Base-by-base conservation (phyloP, 257 asterid genomes). In the Paulownia fortunei region DNA sequence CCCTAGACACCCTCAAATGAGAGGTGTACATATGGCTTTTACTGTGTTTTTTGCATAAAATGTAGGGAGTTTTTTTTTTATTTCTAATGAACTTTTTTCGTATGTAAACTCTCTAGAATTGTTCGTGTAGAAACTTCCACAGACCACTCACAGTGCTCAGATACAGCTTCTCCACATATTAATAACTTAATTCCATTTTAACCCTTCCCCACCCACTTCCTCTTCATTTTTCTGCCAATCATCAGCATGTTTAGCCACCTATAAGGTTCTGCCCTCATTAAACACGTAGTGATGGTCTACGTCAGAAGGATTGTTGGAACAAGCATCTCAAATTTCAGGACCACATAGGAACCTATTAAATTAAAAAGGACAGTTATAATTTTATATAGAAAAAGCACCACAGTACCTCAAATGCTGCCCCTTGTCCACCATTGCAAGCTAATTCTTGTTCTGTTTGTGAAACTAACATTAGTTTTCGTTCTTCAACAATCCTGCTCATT, bases 381-480 rank as follows among this genome's bases (percentile, higher is more conserved):
- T 24, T 16, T 46, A 58, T 7, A 69, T 46, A 76, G 76, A 82
- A 66, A 37, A 74, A 74, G 76, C 60, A 73, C 58, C 55, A 39
- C 23, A 68, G 34, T 90, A 93, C 99, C 99, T 95, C 99, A 82
- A 93, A 93, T 32, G 98, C 98, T 47, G 98, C 98, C 76, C 96
- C 99, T 89, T 95, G 98, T 67, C 97, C 99, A 55, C 98, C 99
- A 85, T 90, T 96, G 89, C 99, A 96, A 73, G 98, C 99, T 81
- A 96, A 82, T 76, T 93, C 98, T 85, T 96, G 99, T 81, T 96
- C 98, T 82, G 96, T 90, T 86, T 96, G 97, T 76, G 99, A 96
- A 73, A 96, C 99, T 80, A 86, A 52, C 99, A 96, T 96, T 49
- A 96, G 93, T 83, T 90, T 93, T 60, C 96, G 86, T 83, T 91